Percentiles rank a stretch among this genome's conserved stretches.
phyloP scores from a whole-genome alignment of 352 stramenopile species.

The Elongisporangium undulatum region DNA sequence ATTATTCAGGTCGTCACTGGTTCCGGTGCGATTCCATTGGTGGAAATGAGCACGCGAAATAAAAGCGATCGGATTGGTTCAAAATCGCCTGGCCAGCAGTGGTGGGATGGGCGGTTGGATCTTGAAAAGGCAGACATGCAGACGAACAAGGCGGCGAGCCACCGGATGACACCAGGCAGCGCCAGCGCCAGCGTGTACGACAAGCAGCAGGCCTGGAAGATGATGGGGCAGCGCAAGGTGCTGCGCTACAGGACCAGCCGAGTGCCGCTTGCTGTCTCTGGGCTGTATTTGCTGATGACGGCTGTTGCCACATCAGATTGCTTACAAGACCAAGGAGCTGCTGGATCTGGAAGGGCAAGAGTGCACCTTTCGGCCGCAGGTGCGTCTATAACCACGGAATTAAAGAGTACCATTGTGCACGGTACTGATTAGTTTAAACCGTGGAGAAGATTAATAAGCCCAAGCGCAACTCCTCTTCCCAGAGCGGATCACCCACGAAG shows the following conservation, averaged over 20 bases:
- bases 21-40: neutral
- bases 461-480: neutral
- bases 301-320: slow-evolving; percentile 16
- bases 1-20: neutral
- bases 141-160: neutral
- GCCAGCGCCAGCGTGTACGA: slow-evolving; percentile 29
- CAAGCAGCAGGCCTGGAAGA: slow-evolving; percentile 61
- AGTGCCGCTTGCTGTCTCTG: neutral
- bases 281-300: neutral
- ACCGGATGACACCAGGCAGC: neutral
- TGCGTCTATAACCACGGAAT: slow-evolving; percentile 4
- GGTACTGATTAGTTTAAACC: neutral
- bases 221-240: slow-evolving; percentile 46
- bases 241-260: neutral
- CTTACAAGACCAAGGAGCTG: slow-evolving; percentile 37
- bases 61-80: neutral
- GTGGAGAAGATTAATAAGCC: slow-evolving; percentile 10
- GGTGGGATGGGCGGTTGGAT: neutral
- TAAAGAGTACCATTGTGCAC: slow-evolving; percentile 1
- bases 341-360: slow-evolving; percentile 30
- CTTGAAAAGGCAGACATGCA: neutral
- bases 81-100: neutral
- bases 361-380: slow-evolving; percentile 63
- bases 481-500: neutral
- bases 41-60: neutral